phyloP scores from a whole-genome alignment of 371 early-diverging fungal species.

The Mortierella polycephala region DNA sequence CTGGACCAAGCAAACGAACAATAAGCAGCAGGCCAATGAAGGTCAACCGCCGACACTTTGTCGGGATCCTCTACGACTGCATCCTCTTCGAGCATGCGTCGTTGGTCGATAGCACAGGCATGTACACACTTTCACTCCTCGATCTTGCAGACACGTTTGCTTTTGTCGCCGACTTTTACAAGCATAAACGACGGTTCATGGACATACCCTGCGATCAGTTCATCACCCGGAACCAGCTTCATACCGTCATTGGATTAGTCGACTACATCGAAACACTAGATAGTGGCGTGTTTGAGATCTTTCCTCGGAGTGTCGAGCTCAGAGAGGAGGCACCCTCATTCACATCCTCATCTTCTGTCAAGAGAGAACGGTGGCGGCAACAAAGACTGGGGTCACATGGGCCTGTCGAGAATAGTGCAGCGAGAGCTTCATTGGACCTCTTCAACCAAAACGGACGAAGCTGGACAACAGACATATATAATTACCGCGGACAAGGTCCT shows the following conservation, averaged over 20 bases:
- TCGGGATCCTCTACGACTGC: constrained; percentile 46
- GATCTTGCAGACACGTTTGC: constrained; percentile 47
- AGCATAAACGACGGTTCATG: constrained; percentile 37
- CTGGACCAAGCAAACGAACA: background rate
- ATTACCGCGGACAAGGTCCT: constrained; percentile 9
- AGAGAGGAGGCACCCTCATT: constrained; percentile 40
- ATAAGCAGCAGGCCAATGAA: constrained; percentile 19
- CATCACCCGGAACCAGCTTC: constrained; percentile 42
- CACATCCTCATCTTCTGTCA: constrained; percentile 25
- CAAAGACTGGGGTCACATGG: background rate
- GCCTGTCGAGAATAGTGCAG: background rate
- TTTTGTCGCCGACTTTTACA: constrained; percentile 47
- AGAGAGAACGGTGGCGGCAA: constrained; percentile 11
- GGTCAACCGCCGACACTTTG: constrained; percentile 44
- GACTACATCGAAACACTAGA: constrained; percentile 46
- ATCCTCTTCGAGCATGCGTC: constrained; percentile 48
- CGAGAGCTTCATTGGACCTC: background rate
- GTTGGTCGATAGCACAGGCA: constrained; percentile 3
- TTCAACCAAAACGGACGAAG: background rate
- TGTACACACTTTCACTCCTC: constrained; percentile 23
- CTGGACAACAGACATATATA: constrained; percentile 17
- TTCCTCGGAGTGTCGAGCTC: constrained; percentile 27
- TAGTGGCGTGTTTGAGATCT: constrained; percentile 35
- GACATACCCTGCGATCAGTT: constrained; percentile 50
- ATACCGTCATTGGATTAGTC: constrained; percentile 37